phyloP scores from a whole-genome alignment of 1,139 yeast species.

The Tardiomyces digboiensis region DNA sequence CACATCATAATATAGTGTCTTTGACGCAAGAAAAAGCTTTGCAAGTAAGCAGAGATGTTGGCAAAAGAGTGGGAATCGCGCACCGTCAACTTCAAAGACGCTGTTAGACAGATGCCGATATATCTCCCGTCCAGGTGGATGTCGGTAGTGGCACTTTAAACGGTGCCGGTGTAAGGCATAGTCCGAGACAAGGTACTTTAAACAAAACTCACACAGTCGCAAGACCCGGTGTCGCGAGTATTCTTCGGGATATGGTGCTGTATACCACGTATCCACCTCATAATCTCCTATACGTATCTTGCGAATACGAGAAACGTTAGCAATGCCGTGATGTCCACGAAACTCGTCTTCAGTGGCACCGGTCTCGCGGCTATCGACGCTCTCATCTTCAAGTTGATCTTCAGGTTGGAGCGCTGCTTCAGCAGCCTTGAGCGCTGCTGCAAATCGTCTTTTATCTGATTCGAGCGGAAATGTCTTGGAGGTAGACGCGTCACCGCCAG shows the following conservation, averaged over 20 bases:
- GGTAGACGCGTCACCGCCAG: slow-evolving; percentile 52
- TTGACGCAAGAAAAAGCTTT: slow-evolving; percentile 80
- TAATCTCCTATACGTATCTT: slow-evolving; percentile 58
- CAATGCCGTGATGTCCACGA: slow-evolving; percentile 1
- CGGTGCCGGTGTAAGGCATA: slow-evolving; percentile 61
- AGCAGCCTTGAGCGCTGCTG: slow-evolving; percentile 27
- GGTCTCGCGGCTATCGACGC: slow-evolving; percentile 7
- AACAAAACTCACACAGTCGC: slow-evolving; percentile 77
- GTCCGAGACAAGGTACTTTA: slow-evolving; percentile 71
- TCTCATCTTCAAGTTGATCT: slow-evolving; percentile 12
- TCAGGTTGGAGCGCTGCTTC: slow-evolving; percentile 17
- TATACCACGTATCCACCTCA: slow-evolving; percentile 86
- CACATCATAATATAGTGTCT: slow-evolving; percentile 87
- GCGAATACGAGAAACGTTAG: slow-evolving; percentile 21
- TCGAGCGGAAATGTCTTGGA: slow-evolving; percentile 49
- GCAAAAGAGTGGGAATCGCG: slow-evolving; percentile 73
- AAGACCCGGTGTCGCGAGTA: slow-evolving; percentile 53
- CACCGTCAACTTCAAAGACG: slow-evolving; percentile 89
- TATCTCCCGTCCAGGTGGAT: slow-evolving; percentile 90
- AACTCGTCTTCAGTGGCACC: slow-evolving; percentile 2
- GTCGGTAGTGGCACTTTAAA: slow-evolving; percentile 54
- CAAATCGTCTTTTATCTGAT: slow-evolving; percentile 42
- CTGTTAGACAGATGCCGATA: slow-evolving; percentile 62
- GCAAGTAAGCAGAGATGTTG: slow-evolving; percentile 86
- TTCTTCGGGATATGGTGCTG: slow-evolving; percentile 91